Percentiles rank a stretch among this genome's conserved stretches.
phyloP scores from a whole-genome alignment of 2,329 filamentous ascomycete species.

The Chaetomium olivaceum region DNA sequence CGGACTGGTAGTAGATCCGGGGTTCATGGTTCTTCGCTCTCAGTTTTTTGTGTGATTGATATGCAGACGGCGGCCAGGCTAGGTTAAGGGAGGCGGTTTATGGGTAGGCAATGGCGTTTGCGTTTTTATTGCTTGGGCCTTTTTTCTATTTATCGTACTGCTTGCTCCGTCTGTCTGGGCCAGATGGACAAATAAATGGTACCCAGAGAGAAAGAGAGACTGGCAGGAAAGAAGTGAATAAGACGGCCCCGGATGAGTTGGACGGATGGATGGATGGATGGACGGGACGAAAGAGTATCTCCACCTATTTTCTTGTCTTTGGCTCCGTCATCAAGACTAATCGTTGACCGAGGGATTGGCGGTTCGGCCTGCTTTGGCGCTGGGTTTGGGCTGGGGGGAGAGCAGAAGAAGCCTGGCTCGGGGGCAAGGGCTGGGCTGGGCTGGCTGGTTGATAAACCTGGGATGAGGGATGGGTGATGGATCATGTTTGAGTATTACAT shows the following conservation, averaged over 20 bases:
- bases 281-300: neutral
- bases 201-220: neutral
- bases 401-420: neutral
- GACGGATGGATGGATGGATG: neutral
- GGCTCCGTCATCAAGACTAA: neutral
- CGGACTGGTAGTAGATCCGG: neutral
- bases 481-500: slow-evolving; percentile 5
- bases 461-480: slow-evolving; percentile 4
- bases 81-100: neutral
- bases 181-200: neutral
- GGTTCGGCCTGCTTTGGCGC: neutral
- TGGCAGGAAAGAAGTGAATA: neutral
- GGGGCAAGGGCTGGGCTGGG: neutral
- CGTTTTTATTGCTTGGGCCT: neutral
- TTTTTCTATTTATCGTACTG: neutral
- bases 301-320: neutral
- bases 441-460: neutral
- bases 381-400: neutral
- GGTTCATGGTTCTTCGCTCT: neutral
- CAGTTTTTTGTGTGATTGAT: neutral
- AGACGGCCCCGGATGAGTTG: neutral
- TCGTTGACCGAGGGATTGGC: neutral
- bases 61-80: neutral
- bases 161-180: neutral
- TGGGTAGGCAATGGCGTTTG: neutral